A percentile compares a stretch with the other conserved stretches of the same genome.
These are phyloP conservation scores for Candida anutae DNA, from an alignment of 1,139 yeast species.

Conservation along the genomic window DNA sequence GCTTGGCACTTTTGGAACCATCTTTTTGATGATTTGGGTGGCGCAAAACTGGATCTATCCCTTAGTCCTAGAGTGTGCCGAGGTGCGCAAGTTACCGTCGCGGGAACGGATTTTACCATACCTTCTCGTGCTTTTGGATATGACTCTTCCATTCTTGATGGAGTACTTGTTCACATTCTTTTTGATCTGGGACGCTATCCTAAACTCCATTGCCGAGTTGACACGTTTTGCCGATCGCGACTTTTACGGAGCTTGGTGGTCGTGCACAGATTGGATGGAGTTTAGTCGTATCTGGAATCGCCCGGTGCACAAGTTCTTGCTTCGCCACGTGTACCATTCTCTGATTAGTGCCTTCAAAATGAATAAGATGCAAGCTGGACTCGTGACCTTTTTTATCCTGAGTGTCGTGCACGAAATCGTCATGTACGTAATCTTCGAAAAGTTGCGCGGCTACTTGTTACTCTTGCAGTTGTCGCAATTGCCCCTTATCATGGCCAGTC, in stretches of 20 bases:
- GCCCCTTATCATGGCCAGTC: slow-evolving; percentile 52
- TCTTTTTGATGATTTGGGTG: slow-evolving; percentile 69
- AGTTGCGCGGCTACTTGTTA: slow-evolving; percentile 72
- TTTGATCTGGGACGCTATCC: slow-evolving; percentile 89
- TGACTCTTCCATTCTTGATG: slow-evolving; percentile 70
- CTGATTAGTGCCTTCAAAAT: slow-evolving; percentile 71
- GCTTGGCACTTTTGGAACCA: slow-evolving; percentile 79
- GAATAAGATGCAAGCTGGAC: slow-evolving; percentile 59
- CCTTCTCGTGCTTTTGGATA: slow-evolving; percentile 59
- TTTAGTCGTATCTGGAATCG: slow-evolving; percentile 92
- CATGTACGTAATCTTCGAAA: slow-evolving; percentile 81
- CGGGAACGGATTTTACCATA: slow-evolving; percentile 42
- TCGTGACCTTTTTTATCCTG: slow-evolving; percentile 76
- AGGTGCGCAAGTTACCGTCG: slow-evolving; percentile 38
- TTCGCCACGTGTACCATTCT: slow-evolving; percentile 91
- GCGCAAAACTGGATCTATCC: slow-evolving; percentile 81
- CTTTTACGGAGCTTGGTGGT: slow-evolving; percentile 98
- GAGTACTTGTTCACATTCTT: slow-evolving; percentile 77
- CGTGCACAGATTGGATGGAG: slow-evolving; percentile 88
- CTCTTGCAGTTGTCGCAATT: slow-evolving; percentile 78
- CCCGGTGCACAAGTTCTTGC: slow-evolving; percentile 86
- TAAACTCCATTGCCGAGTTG: slow-evolving; percentile 83
- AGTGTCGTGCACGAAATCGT: slow-evolving; percentile 84
- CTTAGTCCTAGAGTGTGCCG: slow-evolving; percentile 52
- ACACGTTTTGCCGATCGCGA: slow-evolving; percentile 82